These are phyloP conservation scores for Apophysomyces trapeziformis DNA, from an alignment of 371 early-diverging fungal genomes.

Conservation along the genomic window DNA sequence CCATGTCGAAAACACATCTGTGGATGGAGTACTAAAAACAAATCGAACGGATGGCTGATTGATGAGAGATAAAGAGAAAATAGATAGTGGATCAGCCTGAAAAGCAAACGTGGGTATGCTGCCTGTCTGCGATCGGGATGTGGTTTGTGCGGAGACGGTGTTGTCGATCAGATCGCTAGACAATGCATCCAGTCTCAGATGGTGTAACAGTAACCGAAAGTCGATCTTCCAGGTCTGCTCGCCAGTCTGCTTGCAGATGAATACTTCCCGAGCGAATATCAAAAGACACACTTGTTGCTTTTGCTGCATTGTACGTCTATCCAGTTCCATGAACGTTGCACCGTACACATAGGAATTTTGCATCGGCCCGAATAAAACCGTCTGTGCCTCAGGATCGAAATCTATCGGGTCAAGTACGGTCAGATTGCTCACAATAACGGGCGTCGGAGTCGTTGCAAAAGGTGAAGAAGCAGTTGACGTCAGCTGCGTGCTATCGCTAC, in stretches of 20 bases:
- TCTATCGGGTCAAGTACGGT: constrained; percentile 11
- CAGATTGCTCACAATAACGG: not conserved
- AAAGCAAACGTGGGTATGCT: not conserved
- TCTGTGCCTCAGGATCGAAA: constrained; percentile 34
- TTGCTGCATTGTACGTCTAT: constrained; percentile 17
- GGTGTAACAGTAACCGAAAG: constrained; percentile 14
- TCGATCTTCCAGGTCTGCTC: constrained; percentile 13
- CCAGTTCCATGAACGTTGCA: constrained; percentile 30
- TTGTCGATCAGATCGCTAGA: not conserved
- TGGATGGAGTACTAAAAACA: constrained; percentile 2
- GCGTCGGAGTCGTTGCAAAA: not conserved
- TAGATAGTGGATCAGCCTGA: not conserved
- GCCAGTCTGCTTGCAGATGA: constrained; percentile 9
- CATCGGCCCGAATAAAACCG: constrained; percentile 17
- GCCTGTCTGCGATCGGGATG: constrained; percentile 1
- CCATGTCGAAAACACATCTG: constrained; percentile 10
- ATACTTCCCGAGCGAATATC: constrained; percentile 17
- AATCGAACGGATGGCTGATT: constrained; percentile 5
- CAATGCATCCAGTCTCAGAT: constrained; percentile 15
- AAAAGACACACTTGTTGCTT: constrained; percentile 30
- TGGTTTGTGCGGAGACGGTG: not conserved
- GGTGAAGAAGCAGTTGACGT: not conserved
- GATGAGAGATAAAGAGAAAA: constrained; percentile 11
- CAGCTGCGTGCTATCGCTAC: constrained; percentile 18
- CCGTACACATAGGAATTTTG: constrained; percentile 19